Evolutionary conservation across 306 rosid genomes (phyloP), one percentile per base, ranked within the genome.

Genomic region (Oemleria cerasiformis): DNA sequence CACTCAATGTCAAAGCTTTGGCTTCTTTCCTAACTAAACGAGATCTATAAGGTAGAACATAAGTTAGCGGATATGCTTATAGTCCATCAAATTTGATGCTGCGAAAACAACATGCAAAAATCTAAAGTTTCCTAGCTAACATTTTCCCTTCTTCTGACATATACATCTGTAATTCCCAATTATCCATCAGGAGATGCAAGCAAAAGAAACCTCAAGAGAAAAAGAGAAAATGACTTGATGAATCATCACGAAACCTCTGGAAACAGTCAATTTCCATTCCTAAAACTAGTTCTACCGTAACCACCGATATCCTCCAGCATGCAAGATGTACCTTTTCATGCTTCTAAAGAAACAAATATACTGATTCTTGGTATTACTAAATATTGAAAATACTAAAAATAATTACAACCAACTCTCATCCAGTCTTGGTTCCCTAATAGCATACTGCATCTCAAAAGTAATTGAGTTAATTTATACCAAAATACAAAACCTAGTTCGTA

Each of bases 111-210:
- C 30, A n/a, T 8, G 47, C 23, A 17, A 30, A 67, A 39, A 67
- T 30, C 43, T 48, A 48, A 25, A n/a, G 17, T 15, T 49, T 13
- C 14, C 16, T 23, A 41, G 20, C 56, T 55, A 41, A 21, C 16
- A 21, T 41, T 0, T 55, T 55, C 62, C 65, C 63, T 54, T 51
- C 61, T 19, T 39, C 21, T 48, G 8, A 53, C 13, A 38, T 36
- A 60, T 16, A 60, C 44, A 60, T n/a, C 5, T 14, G 38, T 17
- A 38, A 36, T 36, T 61, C 65, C 6, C n/a, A 17, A 60, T 5
- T 57, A 54, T 54, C 73, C 25, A 55, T 55, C 42, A 8, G 40
- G 38, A 69, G 39, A 39, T 23, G 47, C 54, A 55, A 21, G 65
- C 2, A 56, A 15, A 40, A 6, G 12, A 21, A 55, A 42, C 15